Conservation (phyloP, 257 asterid species). For the Galeopsis tetrahit region DNA sequence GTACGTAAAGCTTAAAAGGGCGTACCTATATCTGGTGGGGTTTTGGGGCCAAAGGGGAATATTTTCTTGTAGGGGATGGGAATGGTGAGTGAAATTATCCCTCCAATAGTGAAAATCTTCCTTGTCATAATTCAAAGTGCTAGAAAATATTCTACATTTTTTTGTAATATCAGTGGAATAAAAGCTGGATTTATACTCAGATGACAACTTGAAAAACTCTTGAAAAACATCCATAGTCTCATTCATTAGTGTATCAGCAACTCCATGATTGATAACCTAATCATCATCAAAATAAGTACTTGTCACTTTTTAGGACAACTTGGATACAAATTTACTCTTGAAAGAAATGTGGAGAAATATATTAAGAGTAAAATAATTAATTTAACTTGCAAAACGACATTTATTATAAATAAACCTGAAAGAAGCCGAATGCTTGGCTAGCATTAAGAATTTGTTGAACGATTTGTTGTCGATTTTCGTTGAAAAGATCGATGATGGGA, state of each 20-base stretch:
- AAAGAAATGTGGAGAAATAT: too few species aligned
- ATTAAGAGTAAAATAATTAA: too few species aligned
- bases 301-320: background rate
- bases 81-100: constrained; percentile 63
- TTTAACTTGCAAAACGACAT: too few species aligned
- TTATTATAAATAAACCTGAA: too few species aligned
- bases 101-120: constrained; percentile 68
- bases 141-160: constrained; percentile 58
- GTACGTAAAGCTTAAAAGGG: too few species aligned
- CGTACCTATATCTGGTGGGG: constrained; percentile 57
- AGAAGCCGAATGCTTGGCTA: constrained; percentile 59
- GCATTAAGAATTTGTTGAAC: constrained; percentile 50
- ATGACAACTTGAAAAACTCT: constrained; percentile 53
- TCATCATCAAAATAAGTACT: too few species aligned
- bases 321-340: background rate
- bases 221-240: constrained; percentile 49
- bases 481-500: constrained; percentile 53
- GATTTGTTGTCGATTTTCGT: constrained; percentile 26
- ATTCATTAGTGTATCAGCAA: constrained; percentile 46
- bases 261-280: constrained; percentile 68
- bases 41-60: constrained; percentile 56
- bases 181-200: constrained; percentile 45
- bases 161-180: constrained; percentile 37
- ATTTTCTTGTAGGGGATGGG: constrained; percentile 57
- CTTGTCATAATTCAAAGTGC: constrained; percentile 50